Conservation (phyloP, 257 asterid genomes). For the Misopates orontium region DNA sequence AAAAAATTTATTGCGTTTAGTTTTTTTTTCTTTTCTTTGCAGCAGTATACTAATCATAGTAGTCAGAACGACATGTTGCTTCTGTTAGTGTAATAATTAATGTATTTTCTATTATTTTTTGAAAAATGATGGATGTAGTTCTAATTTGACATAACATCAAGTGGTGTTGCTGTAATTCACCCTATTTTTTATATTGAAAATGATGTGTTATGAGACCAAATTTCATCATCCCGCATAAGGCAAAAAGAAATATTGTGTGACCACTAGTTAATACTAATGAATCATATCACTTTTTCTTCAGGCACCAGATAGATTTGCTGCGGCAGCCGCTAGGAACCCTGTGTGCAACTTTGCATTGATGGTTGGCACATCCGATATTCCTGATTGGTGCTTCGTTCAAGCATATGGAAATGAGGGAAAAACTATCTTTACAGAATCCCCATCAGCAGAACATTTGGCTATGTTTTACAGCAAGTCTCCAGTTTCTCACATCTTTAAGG, state of each 20-base stretch:
- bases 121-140: too few relatives aligned
- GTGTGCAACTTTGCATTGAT: conserved; percentile 86
- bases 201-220: neutral
- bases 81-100: too few relatives aligned
- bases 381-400: conserved; percentile 88
- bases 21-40: too few relatives aligned
- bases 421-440: conserved; percentile 61
- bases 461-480: conserved; percentile 78
- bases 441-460: conserved; percentile 73
- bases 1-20: too few relatives aligned
- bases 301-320: conserved; percentile 87
- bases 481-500: conserved; percentile 74
- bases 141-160: too few relatives aligned
- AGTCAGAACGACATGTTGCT: too few relatives aligned
- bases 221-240: neutral
- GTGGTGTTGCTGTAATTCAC: too few relatives aligned
- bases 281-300: conserved; percentile 23
- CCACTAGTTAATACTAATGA: too few relatives aligned
- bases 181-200: too few relatives aligned
- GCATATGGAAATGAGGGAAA: conserved; percentile 66
- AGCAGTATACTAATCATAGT: too few relatives aligned
- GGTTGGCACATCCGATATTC: conserved; percentile 91
- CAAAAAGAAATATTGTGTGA: neutral
- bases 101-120: too few relatives aligned
- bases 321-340: conserved; percentile 89